Evolutionary conservation across 2,329 filamentous ascomycete species (phyloP), one percentile per base, ranked within the genome.

Genomic region (Neonectria ditissima): DNA sequence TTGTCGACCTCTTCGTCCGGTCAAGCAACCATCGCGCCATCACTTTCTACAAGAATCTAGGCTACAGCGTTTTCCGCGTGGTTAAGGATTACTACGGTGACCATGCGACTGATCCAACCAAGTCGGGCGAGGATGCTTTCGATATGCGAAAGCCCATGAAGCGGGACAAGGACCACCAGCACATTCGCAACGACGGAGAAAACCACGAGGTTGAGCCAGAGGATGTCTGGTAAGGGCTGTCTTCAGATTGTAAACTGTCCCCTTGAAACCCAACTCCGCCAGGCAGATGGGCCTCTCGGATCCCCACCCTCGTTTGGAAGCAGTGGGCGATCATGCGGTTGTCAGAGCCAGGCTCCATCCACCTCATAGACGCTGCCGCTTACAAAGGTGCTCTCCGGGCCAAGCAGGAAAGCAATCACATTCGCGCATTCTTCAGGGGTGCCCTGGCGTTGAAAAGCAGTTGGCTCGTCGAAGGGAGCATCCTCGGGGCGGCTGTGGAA

Each of bases 91-190:
- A 99, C 79, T 99, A 99, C 75, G 93, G 92, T 67, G 94, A 97
- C 76, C 92, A 97, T 76, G 87, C 90, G 30, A 86, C 82, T 56
- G 86, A 89, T 57, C 87, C 88, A 4, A 87, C 84, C 10, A 83
- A 86, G 64, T 82, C 82, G 16, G 87, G 88, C 54, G 94, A 97
- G 79, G 95, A 98, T 82, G 96, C 95, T 18, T 96, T 93, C 77
- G 96, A 99, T 81, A 99, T 99, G 96, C 89, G 96, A 69, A 98
- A 97, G 78, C 88, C 93, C 39, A 88, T 95, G 81, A 92, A 87
- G 79, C 87, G 94, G 74, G 96, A 99, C 80, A 87, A 86, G 77
- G 87, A 90, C 59, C 81, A 86, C 62, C 87, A 92, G 77, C 93
- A 97, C 79, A 86, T 97, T 51, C 87, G 96, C 68, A 87, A 91